These are phyloP conservation scores for Dictyostelium brefeldianum DNA, from an alignment of 78 protist genomes.

Conservation along the genomic window DNA sequence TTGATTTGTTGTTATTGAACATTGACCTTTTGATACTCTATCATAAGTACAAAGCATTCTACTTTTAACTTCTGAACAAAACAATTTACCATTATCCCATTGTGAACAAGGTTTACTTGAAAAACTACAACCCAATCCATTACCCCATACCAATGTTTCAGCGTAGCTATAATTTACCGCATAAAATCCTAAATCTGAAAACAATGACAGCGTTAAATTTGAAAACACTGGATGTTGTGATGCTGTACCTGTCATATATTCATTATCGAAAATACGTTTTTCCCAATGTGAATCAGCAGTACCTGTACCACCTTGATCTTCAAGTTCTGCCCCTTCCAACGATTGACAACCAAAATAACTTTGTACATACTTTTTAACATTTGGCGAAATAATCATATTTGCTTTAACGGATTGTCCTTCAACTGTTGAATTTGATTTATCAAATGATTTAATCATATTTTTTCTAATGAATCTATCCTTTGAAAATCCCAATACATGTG, in stretches of 20 bases:
- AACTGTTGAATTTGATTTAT: neutral
- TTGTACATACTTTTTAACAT: constrained; percentile 14
- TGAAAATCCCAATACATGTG: constrained; percentile 85
- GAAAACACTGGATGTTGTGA: constrained; percentile 45
- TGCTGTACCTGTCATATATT: constrained; percentile 78
- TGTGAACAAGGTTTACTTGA: constrained; percentile 5
- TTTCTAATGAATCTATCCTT: neutral
- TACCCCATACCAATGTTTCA: constrained; percentile 65
- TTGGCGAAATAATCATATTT: constrained; percentile 40
- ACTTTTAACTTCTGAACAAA: neutral
- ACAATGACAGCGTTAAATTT: constrained; percentile 36
- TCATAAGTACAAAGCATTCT: constrained; percentile 38
- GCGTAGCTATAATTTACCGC: neutral
- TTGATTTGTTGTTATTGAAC: neutral
- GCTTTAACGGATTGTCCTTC: neutral
- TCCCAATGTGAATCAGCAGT: constrained; percentile 87
- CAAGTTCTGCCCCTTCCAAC: constrained; percentile 76
- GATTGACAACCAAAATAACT: constrained; percentile 59
- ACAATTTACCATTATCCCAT: constrained; percentile 36
- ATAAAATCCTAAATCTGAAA: constrained; percentile 62
- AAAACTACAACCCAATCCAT: constrained; percentile 48
- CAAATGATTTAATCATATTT: neutral
- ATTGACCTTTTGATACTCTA: constrained; percentile 24
- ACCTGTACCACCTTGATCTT: constrained; percentile 80
- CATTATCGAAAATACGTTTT: constrained; percentile 44